These are phyloP conservation scores for Podospora pseudopauciseta DNA, from an alignment of 495 filamentous ascomycete genomes.

Conservation along the genomic window DNA sequence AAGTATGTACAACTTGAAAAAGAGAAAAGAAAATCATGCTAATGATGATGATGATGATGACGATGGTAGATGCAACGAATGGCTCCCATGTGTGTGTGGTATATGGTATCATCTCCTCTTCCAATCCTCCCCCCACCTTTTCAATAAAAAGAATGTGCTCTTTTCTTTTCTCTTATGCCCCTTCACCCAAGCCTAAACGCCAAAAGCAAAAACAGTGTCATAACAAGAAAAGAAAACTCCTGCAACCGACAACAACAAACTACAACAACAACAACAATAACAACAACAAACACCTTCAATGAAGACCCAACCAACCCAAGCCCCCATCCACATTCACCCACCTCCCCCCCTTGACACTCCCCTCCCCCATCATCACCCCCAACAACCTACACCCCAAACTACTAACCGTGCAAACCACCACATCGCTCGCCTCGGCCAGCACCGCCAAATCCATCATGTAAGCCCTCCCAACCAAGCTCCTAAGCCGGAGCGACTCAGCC, in stretches of 20 bases:
- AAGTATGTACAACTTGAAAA: background rate
- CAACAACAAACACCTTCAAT: slow-evolving; percentile 19
- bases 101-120: slow-evolving; percentile 21
- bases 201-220: background rate
- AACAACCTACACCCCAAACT: slow-evolving; percentile 62
- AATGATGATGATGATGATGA: background rate
- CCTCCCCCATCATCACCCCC: slow-evolving; percentile 73
- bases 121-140: slow-evolving; percentile 4
- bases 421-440: slow-evolving; percentile 56
- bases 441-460: slow-evolving; percentile 71
- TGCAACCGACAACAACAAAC: background rate
- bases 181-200: slow-evolving; percentile 7
- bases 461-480: slow-evolving; percentile 63
- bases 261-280: background rate
- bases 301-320: slow-evolving; percentile 52
- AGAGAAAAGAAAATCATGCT: background rate
- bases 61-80: background rate
- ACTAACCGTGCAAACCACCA: slow-evolving; percentile 63
- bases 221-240: background rate
- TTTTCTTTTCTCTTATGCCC: background rate
- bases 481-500: slow-evolving; percentile 51
- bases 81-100: background rate
- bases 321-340: slow-evolving; percentile 76
- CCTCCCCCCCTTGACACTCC: slow-evolving; percentile 47
- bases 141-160: background rate